These are phyloP conservation scores for Schizosaccharomyces pombe DNA, from an alignment of 805 yeast species.

Conservation along the genomic window DNA sequence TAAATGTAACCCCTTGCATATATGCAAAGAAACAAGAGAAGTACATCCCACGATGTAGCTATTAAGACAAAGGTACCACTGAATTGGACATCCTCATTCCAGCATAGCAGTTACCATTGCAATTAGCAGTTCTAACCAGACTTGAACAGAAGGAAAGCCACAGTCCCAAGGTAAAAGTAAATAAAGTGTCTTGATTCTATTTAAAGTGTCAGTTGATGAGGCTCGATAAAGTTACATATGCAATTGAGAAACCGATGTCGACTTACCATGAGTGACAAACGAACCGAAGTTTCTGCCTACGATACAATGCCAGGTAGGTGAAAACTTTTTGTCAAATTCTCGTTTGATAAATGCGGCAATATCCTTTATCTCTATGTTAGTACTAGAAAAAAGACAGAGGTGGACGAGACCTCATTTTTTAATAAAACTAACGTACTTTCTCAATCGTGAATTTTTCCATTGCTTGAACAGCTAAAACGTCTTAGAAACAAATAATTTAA, in stretches of 20 bases:
- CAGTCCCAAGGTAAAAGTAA: conserved; percentile 29
- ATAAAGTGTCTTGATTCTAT: conserved; percentile 26
- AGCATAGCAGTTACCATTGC: too few species aligned
- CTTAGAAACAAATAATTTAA: background rate
- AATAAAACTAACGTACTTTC: conserved; percentile 10
- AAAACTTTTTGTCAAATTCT: conserved; percentile 30
- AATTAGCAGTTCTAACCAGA: too few species aligned
- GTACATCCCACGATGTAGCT: too few species aligned
- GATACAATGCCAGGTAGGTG: conserved; percentile 40
- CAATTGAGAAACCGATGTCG: background rate
- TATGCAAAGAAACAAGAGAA: too few species aligned
- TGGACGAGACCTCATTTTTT: background rate
- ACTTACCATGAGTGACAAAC: conserved; percentile 36
- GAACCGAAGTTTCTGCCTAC: conserved; percentile 40
- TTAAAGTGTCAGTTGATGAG: conserved; percentile 15
- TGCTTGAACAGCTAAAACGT: conserved; percentile 14
- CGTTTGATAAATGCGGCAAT: conserved; percentile 35
- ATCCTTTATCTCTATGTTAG: conserved; percentile 16
- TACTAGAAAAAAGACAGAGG: background rate
- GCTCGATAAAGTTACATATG: background rate
- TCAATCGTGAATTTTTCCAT: conserved; percentile 23
- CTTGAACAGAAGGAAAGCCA: conserved; percentile 32
- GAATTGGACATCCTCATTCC: too few species aligned
- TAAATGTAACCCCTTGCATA: too few species aligned
- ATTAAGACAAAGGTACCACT: too few species aligned